phyloP scores from a whole-genome alignment of 2,329 filamentous ascomycete genomes.

The Claviceps arundinis region DNA sequence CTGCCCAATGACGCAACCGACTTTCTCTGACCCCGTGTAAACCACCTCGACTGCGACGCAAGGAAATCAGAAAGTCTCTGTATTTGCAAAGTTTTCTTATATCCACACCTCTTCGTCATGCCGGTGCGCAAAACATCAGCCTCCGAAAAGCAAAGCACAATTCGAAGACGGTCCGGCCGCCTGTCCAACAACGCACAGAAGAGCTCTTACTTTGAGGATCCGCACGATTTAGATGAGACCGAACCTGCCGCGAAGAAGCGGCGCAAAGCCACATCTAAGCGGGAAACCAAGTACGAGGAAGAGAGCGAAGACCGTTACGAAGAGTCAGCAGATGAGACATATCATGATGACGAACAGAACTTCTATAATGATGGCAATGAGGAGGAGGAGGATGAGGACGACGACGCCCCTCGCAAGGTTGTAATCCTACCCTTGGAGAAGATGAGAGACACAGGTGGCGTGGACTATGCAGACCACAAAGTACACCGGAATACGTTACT shows the following conservation, averaged over 20 bases:
- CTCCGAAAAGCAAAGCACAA: neutral
- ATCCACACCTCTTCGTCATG: neutral
- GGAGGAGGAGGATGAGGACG: slow-evolving; percentile 16
- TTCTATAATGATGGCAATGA: slow-evolving; percentile 11
- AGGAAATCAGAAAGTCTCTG: too few species aligned
- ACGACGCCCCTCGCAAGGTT: slow-evolving; percentile 21
- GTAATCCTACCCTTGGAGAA: slow-evolving; percentile 23
- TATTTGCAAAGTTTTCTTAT: neutral
- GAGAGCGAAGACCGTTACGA: slow-evolving; percentile 12
- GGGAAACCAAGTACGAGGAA: slow-evolving; percentile 2
- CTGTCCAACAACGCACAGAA: slow-evolving; percentile 30
- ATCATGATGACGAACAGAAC: slow-evolving; percentile 9
- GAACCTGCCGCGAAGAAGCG: slow-evolving; percentile 15
- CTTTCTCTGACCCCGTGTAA: neutral
- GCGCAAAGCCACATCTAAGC: slow-evolving; percentile 14
- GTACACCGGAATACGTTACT: slow-evolving; percentile 45
- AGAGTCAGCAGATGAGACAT: slow-evolving; percentile 15
- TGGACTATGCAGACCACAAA: slow-evolving; percentile 36
- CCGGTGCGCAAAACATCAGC: slow-evolving; percentile 1
- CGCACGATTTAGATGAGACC: slow-evolving; percentile 4
- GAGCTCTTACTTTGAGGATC: slow-evolving; percentile 37
- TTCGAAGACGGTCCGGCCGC: slow-evolving; percentile 34
- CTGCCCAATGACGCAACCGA: slow-evolving; percentile 4
- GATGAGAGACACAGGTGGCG: slow-evolving; percentile 19
- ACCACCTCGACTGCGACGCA: too few species aligned